phyloP scores from a whole-genome alignment of 495 filamentous ascomycete species.

The Aeminium ludgeri region DNA sequence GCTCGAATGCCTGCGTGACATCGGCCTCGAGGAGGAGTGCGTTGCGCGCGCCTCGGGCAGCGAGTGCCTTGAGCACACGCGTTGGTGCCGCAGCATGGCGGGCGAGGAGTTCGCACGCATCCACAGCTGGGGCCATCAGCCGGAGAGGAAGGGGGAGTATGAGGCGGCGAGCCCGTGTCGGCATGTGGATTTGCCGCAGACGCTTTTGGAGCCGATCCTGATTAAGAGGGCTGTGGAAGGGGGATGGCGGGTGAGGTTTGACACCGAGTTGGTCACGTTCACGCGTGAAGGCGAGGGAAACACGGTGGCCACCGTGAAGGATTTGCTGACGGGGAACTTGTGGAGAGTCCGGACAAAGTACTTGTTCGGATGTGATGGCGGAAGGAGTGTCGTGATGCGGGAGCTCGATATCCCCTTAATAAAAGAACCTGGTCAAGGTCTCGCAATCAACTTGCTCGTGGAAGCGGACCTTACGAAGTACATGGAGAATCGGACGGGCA shows the following conservation, averaged over 20 bases:
- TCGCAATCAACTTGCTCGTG: slow-evolving; percentile 37
- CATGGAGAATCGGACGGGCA: slow-evolving; percentile 33
- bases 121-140: slow-evolving; percentile 36
- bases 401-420: slow-evolving; percentile 33
- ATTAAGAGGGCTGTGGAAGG: slow-evolving; percentile 25
- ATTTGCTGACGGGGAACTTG: slow-evolving; percentile 24
- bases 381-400: slow-evolving; percentile 33
- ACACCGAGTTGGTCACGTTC: slow-evolving; percentile 24
- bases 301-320: slow-evolving; percentile 26
- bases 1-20: slow-evolving; percentile 39
- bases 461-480: slow-evolving; percentile 36
- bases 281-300: slow-evolving; percentile 18
- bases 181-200: slow-evolving; percentile 31
- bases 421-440: slow-evolving; percentile 35
- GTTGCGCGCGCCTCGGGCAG: slow-evolving; percentile 24
- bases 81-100: slow-evolving; percentile 37
- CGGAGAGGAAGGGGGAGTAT: slow-evolving; percentile 34
- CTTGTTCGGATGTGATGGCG: slow-evolving; percentile 43
- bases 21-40: slow-evolving; percentile 35
- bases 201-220: slow-evolving; percentile 30
- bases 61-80: slow-evolving; percentile 31
- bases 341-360: slow-evolving; percentile 36
- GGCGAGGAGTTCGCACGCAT: slow-evolving; percentile 38
- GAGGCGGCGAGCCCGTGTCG: slow-evolving; percentile 29
- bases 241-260: slow-evolving; percentile 28